Conservation (phyloP, 2,329 filamentous ascomycete species). For the Penicillium sclerotiorum region DNA sequence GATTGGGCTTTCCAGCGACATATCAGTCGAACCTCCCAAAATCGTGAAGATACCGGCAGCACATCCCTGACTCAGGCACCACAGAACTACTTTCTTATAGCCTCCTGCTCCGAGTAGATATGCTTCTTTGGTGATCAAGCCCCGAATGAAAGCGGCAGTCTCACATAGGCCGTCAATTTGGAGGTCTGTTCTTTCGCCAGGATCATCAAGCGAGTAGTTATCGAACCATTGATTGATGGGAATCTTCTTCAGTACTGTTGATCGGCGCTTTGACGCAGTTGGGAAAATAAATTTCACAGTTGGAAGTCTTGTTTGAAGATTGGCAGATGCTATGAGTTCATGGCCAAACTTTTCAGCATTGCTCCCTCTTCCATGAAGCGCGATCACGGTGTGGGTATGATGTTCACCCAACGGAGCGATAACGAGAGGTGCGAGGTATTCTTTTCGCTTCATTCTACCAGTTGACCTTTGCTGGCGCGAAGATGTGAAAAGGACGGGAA, state of each 20-base stretch:
- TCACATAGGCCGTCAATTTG: slow-evolving; percentile 52
- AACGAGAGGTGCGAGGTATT: slow-evolving; percentile 7
- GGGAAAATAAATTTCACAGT: slow-evolving; percentile 55
- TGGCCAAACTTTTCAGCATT: slow-evolving; percentile 44
- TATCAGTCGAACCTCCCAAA: slow-evolving; percentile 39
- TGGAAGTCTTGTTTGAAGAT: slow-evolving; percentile 18
- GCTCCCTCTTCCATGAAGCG: slow-evolving; percentile 14
- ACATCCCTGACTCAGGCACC: slow-evolving; percentile 59
- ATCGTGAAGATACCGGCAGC: slow-evolving; percentile 50
- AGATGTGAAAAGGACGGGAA: neutral
- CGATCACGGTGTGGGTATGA: slow-evolving; percentile 17
- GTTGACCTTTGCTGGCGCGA: neutral
- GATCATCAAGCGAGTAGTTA: slow-evolving; percentile 46
- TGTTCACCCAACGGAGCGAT: neutral
- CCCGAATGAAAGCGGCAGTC: slow-evolving; percentile 40
- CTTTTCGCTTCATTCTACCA: slow-evolving; percentile 5
- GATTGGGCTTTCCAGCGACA: slow-evolving; percentile 19
- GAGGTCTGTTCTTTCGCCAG: slow-evolving; percentile 43
- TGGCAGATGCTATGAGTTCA: slow-evolving; percentile 32
- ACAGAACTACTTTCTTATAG: slow-evolving; percentile 50
- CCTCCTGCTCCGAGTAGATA: slow-evolving; percentile 26
- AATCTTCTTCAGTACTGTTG: slow-evolving; percentile 46
- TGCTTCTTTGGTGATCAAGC: slow-evolving; percentile 40
- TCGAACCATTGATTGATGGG: slow-evolving; percentile 58
- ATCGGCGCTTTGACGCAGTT: slow-evolving; percentile 50